Evolutionary conservation across 1,284 basidiomycete species (phyloP).

Genomic region (Trichosporon sp.): DNA sequence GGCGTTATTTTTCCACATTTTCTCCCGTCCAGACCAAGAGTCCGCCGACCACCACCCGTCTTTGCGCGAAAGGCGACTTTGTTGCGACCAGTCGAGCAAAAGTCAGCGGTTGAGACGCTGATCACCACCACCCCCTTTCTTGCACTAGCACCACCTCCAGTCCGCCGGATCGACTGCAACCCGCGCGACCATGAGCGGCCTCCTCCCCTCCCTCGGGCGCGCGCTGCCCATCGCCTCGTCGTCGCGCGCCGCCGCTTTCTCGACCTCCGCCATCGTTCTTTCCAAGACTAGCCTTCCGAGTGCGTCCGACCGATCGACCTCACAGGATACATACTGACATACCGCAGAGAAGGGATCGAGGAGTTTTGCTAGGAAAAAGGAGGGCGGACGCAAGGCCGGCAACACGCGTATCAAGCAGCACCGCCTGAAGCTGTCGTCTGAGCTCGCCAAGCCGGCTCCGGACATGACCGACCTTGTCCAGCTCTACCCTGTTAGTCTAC

Average conservation of each 20-base stretch:
- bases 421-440: constrained; percentile 23
- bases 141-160: not conserved
- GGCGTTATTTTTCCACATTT: constrained; percentile 8
- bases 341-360: not conserved
- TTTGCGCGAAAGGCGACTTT: not conserved
- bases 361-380: constrained; percentile 9
- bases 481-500: constrained; percentile 30
- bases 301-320: not conserved
- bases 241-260: constrained; percentile 15
- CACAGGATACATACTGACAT: not conserved
- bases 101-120: not conserved
- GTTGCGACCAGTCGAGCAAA: not conserved
- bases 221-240: constrained; percentile 13
- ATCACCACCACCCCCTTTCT: not conserved
- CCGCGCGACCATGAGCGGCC: constrained; percentile 12
- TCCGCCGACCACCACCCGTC: not conserved
- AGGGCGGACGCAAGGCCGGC: not conserved
- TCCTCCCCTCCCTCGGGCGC: constrained; percentile 10
- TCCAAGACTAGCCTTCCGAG: constrained; percentile 10
- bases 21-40: constrained; percentile 16
- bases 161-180: not conserved
- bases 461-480: constrained; percentile 30
- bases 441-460: constrained; percentile 23
- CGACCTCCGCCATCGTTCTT: constrained; percentile 16
- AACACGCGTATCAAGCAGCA: constrained; percentile 8